Evolutionary conservation across 192 early-diverging fungal species (phyloP).

Genomic region (Coemansia erecta): DNA sequence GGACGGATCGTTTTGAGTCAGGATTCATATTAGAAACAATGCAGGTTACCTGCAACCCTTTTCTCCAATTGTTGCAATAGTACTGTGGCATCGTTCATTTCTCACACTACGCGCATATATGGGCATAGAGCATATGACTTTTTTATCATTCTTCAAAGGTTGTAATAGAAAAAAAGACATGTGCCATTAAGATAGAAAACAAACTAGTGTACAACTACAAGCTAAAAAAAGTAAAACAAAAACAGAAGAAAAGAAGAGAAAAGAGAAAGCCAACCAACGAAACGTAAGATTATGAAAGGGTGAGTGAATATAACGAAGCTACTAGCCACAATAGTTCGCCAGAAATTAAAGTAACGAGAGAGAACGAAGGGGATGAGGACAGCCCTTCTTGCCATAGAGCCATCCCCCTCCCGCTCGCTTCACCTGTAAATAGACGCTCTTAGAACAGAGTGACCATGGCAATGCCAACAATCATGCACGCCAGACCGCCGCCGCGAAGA

Average conservation of each 20-base stretch:
- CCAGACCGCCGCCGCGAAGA: slow-evolving; percentile 46
- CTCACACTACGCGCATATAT: no score
- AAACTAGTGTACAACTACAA: slow-evolving; percentile 12
- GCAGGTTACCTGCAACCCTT: no score
- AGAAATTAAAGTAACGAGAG: neutral
- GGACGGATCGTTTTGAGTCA: neutral
- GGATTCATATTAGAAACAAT: no score
- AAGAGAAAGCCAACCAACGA: neutral
- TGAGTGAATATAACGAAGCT: neutral
- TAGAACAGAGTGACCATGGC: slow-evolving; percentile 50
- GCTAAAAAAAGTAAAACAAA: slow-evolving; percentile 1
- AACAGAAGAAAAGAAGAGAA: slow-evolving; percentile 6
- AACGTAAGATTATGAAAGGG: slow-evolving; percentile 5
- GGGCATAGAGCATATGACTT: no score
- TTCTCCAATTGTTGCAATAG: no score
- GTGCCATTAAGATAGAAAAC: slow-evolving; percentile 1
- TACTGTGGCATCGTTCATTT: neutral
- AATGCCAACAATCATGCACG: slow-evolving; percentile 53
- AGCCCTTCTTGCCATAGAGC: no score
- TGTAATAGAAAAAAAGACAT: neutral
- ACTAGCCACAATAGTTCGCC: slow-evolving; percentile 13
- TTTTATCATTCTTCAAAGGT: no score
- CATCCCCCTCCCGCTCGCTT: no score
- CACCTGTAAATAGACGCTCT: neutral
- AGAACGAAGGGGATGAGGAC: neutral